Conservation (phyloP, 108 stramenopile genomes). For the Aurantiochytrium sp. region DNA sequence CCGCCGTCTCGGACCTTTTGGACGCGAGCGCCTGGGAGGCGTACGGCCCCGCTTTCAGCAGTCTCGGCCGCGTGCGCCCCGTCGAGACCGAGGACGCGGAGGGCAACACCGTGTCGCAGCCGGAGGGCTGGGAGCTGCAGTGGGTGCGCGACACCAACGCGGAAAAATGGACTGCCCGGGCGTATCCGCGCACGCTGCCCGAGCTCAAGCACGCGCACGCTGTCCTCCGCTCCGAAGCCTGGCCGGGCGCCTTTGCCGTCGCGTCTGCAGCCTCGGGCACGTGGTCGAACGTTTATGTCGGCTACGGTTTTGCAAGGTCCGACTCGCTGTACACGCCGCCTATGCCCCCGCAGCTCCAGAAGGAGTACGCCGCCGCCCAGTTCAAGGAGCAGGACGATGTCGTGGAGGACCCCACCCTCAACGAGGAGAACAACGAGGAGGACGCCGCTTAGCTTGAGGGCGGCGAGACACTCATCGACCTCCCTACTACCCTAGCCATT, state of each 20-base stretch:
- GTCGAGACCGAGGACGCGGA: slow-evolving; percentile 47
- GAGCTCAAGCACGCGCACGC: slow-evolving; percentile 42
- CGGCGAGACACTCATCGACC: too few species aligned
- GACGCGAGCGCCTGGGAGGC: slow-evolving; percentile 49
- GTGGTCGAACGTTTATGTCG: slow-evolving; percentile 56
- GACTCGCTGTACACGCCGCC: slow-evolving; percentile 4
- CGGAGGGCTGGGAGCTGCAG: slow-evolving; percentile 48
- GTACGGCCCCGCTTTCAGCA: slow-evolving; percentile 52
- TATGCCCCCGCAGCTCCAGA: slow-evolving; percentile 7
- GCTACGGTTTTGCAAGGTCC: slow-evolving; percentile 36
- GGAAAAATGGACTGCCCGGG: slow-evolving; percentile 50
- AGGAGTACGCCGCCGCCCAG: not conserved
- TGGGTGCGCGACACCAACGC: slow-evolving; percentile 45
- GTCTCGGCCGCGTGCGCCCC: slow-evolving; percentile 45
- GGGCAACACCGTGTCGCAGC: slow-evolving; percentile 15
- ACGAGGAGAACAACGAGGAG: slow-evolving; percentile 25
- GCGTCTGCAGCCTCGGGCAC: slow-evolving; percentile 39
- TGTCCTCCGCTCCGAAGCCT: slow-evolving; percentile 18
- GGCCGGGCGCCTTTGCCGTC: slow-evolving; percentile 60
- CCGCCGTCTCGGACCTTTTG: slow-evolving; percentile 42
- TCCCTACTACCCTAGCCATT: too few species aligned
- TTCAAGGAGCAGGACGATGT: slow-evolving; percentile 31
- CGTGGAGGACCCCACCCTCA: slow-evolving; percentile 22
- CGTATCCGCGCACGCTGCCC: slow-evolving; percentile 38
- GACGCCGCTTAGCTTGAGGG: slow-evolving; percentile 16